Base-by-base conservation (phyloP, 805 yeast species). In the Peterozyma toletana region DNA sequence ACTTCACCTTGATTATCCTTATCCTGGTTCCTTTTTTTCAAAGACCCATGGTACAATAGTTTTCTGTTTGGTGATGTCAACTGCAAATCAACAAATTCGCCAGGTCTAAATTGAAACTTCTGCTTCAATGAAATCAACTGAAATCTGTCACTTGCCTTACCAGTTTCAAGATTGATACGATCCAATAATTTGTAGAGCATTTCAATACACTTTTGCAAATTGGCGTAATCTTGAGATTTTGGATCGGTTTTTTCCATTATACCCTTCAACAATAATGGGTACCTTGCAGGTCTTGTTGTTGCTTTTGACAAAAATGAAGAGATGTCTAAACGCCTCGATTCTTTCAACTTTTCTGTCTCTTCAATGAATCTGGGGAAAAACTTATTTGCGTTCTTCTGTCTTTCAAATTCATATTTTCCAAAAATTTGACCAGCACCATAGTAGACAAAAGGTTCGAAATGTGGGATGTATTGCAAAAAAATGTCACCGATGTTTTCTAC, bases 361-460 rank as follows among this genome's bases (percentile, higher is more conserved):
- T 87, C 96, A 45, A 91, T 86, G 61, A 93, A 93, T 56, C 93
- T 70, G n/a, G 95, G 90, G 68, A 93, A 91, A 48, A 85, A 77
- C 39, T 95, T 83, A 62, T 93, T 93, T 30, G 85, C 86, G 41
- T 88, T 81, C 61, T 89, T 86, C 59, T 91, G 98, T 39, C 96
- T 74, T 64, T 93, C 98, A 62, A 88, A 87, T 61, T 91, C 96
- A 60, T 88, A 89, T 61, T 89, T 88, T 5, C 97, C 98, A 67
- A 88, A 89, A 40, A 91, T 87, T 60, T 93, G 91, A 43, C 91
- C 89, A 13, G 96, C 96, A 46, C 96, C 95, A 61, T 93, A 93
- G 37, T 83, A 77, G 35, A 93, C 83, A 63, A 91, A 93, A 3
- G 98, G 96, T 50, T 90, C 96, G 61, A 93, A 90, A 46, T 77